Percentiles rank a stretch among this genome's conserved stretches.
Evolutionary conservation across 2,329 filamentous ascomycete species (phyloP).

Genomic region (Anisogramma anomala): DNA sequence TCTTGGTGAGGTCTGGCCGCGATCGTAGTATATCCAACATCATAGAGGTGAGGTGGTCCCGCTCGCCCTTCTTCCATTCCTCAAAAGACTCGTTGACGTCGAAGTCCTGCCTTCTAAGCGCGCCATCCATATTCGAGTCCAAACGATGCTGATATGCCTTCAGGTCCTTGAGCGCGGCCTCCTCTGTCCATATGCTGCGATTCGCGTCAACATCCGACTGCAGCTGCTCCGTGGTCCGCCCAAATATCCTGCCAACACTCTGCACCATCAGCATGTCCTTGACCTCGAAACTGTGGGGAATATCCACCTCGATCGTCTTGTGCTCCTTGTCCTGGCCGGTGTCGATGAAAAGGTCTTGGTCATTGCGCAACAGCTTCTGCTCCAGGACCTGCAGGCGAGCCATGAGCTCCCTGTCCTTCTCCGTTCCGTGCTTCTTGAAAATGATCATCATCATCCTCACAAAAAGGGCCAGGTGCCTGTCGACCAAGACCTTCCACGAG

Average conservation of each 20-base stretch:
- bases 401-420: slow-evolving; percentile 74
- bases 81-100: slow-evolving; percentile 80
- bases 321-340: slow-evolving; percentile 47
- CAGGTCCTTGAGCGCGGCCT: slow-evolving; percentile 78
- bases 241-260: slow-evolving; percentile 77
- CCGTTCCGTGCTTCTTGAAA: slow-evolving; percentile 72
- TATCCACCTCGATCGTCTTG: slow-evolving; percentile 65
- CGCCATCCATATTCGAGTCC: slow-evolving; percentile 65
- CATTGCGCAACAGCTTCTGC: slow-evolving; percentile 85
- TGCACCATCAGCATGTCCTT: slow-evolving; percentile 95
- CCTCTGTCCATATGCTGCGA: slow-evolving; percentile 76
- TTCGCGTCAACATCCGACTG: slow-evolving; percentile 81
- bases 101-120: slow-evolving; percentile 76
- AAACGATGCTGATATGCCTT: slow-evolving; percentile 89
- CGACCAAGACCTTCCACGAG: slow-evolving; percentile 81
- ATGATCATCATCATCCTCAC: slow-evolving; percentile 74
- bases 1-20: slow-evolving; percentile 75
- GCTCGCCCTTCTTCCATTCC: slow-evolving; percentile 83
- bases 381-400: slow-evolving; percentile 70
- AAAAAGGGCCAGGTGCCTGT: slow-evolving; percentile 89
- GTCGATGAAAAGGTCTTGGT: slow-evolving; percentile 69
- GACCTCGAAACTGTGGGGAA: slow-evolving; percentile 80
- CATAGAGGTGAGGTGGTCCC: slow-evolving; percentile 78
- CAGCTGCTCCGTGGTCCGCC: slow-evolving; percentile 63
- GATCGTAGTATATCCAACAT: slow-evolving; percentile 83